Evolutionary conservation across 768 basidiomycete genomes (phyloP).

Genomic region (Filobasidium floriforme): DNA sequence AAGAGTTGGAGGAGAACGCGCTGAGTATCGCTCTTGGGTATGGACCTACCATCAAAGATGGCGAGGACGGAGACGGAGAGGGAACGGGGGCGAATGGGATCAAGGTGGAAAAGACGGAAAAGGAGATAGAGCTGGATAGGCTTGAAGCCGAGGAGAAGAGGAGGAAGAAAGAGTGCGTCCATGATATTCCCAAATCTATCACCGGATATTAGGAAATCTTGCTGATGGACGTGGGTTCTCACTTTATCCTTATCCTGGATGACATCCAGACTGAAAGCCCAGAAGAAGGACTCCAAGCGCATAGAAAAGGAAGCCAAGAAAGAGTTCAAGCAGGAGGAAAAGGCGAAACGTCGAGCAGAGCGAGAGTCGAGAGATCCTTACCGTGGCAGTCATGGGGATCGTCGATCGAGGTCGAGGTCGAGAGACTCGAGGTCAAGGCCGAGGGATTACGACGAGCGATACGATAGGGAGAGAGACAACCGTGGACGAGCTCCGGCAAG

Average conservation of each 20-base stretch:
- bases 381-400: neutral
- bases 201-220: neutral
- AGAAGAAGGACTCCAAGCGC: constrained; percentile 34
- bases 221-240: no score
- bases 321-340: constrained; percentile 26
- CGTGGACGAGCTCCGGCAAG: neutral
- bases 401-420: neutral
- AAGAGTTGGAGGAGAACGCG: constrained; percentile 84
- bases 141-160: constrained; percentile 39
- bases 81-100: constrained; percentile 34
- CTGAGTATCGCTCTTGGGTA: constrained; percentile 63
- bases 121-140: constrained; percentile 36
- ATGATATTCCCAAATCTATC: neutral
- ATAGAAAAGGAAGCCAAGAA: constrained; percentile 34
- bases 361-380: constrained; percentile 15
- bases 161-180: constrained; percentile 40
- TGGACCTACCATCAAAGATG: constrained; percentile 24
- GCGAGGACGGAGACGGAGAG: constrained; percentile 17
- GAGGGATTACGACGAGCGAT: neutral
- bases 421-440: neutral
- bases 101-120: constrained; percentile 29
- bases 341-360: constrained; percentile 25
- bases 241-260: no score
- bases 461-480: neutral
- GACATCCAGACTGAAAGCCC: constrained; percentile 31